Evolutionary conservation across 768 basidiomycete species (phyloP), one percentile per base, ranked within the genome.

Genomic region (Suillus subaureus): DNA sequence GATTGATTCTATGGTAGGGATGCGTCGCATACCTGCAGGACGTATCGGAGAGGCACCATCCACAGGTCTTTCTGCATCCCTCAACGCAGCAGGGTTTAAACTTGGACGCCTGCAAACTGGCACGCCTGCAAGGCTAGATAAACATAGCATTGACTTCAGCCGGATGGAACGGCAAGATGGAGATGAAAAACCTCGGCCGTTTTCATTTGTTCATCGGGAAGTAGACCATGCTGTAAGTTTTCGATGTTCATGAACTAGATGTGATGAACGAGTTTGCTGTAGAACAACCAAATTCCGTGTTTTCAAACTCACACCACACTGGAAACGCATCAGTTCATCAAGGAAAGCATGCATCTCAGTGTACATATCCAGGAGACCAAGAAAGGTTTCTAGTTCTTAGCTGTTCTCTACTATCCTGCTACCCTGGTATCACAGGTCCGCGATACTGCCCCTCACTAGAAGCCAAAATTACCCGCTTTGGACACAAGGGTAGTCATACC

Each of bases 381-480:
- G 77, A 94, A 92, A 79, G 94, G 93, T 88, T 9, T 4, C 56
- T 60, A 42, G 21, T n/a, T 16, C 51, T 5, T 56, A 16, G 26
- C 2, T 58, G 3, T 58, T 35, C 21, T 39, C 31, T 51, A 35
- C n/a, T 23, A 2, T 26, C 23, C n/a, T 62, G 45, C 47, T 61
- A 58, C n/a, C n/a, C 16, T 58, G 31, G 12, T 33, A 55, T 54
- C 35, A 56, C 4, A 94, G 93, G 94, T 2, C 95, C 95, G 6
- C 85, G 95, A 23, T 97, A 97, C 75, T 97, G 95, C 68, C 95
- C 95, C 7, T 94, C 93, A 0, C 82, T 97, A 1, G 95, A 97
- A 75, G 87, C 92, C 12, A 97, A 97, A 74, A 86, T 97, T 11
- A 80, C 88, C 45, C 86, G 93, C 15, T 96, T 96, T 73, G 84